Conservation (phyloP, 257 asterid species). For the Lavandula angustifolia region DNA sequence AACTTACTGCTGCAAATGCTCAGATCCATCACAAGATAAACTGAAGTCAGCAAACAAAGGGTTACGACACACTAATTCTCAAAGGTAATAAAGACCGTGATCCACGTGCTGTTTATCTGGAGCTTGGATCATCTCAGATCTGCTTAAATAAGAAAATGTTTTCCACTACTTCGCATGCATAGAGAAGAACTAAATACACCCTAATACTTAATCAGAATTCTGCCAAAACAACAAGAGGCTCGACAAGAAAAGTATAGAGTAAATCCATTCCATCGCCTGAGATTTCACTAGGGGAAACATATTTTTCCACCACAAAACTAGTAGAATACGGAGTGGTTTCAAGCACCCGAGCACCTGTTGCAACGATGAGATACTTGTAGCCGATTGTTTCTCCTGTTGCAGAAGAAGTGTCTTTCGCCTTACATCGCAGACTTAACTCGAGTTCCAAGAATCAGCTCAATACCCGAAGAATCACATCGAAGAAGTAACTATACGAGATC, state of each 20-base stretch:
- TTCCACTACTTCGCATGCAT: not conserved
- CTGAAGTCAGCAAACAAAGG: slow-evolving; percentile 12
- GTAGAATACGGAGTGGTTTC: slow-evolving; percentile 32
- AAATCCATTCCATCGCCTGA: not conserved
- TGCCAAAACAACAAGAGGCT: slow-evolving; percentile 24
- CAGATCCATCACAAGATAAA: slow-evolving; percentile 15
- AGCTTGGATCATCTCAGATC: slow-evolving; percentile 15
- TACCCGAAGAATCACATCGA: slow-evolving; percentile 46
- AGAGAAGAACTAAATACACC: slow-evolving; percentile 4
- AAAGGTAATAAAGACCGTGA: slow-evolving; percentile 3
- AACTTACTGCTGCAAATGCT: slow-evolving; percentile 11
- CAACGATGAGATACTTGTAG: slow-evolving; percentile 79
- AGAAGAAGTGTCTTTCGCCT: slow-evolving; percentile 78
- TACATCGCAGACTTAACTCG: slow-evolving; percentile 79
- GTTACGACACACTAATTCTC: slow-evolving; percentile 9
- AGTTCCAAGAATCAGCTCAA: slow-evolving; percentile 87
- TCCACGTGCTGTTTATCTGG: slow-evolving; percentile 15
- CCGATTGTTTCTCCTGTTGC: slow-evolving; percentile 87
- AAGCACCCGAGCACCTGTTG: slow-evolving; percentile 98
- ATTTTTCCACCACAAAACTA: slow-evolving; percentile 28
- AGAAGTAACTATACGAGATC: slow-evolving; percentile 23
- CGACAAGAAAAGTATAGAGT: not conserved
- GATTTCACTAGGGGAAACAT: slow-evolving; percentile 1
- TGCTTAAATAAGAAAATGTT: not conserved
- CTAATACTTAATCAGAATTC: slow-evolving; percentile 3